Evolutionary conservation across 495 filamentous ascomycete species (phyloP).

Genomic region (Daldinia decipiens): DNA sequence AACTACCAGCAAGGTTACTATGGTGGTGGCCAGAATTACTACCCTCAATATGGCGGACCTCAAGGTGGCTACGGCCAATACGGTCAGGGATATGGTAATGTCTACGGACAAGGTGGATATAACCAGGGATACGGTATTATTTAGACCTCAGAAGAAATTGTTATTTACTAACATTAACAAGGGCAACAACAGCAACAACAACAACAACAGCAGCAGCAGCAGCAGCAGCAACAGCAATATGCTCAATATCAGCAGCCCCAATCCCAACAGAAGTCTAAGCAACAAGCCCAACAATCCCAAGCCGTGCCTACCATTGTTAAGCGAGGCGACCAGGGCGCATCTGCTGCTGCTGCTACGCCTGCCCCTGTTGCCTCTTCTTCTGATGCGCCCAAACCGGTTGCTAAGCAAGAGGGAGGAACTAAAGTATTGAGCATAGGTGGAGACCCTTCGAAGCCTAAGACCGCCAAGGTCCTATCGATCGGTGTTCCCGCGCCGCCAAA

Average conservation of each 20-base stretch:
- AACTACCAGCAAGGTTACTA: conserved; percentile 63
- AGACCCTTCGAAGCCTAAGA: conserved; percentile 64
- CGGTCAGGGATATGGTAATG: conserved; percentile 62
- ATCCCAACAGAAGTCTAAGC: conserved; percentile 64
- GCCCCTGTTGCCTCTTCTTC: conserved; percentile 52
- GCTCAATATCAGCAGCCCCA: conserved; percentile 63
- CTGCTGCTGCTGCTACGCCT: conserved; percentile 50
- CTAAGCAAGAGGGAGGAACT: conserved; percentile 57
- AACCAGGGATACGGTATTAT: conserved; percentile 68
- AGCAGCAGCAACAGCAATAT: conserved; percentile 53
- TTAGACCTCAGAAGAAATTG: background rate
- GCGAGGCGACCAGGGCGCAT: conserved; percentile 59
- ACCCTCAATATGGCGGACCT: conserved; percentile 65
- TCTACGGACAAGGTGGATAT: conserved; percentile 63
- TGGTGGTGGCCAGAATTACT: conserved; percentile 58
- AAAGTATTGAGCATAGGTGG: conserved; percentile 66
- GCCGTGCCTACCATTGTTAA: conserved; percentile 75
- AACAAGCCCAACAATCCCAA: conserved; percentile 57
- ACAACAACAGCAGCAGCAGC: conserved; percentile 56
- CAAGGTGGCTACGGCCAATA: conserved; percentile 64
- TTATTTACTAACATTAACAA: conserved; percentile 43
- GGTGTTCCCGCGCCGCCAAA: conserved; percentile 67
- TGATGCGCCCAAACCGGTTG: conserved; percentile 53
- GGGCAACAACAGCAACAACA: conserved; percentile 53
- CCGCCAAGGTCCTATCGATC: conserved; percentile 75